These are phyloP conservation scores for Hypericum perforatum DNA, from an alignment of 345 rosid species.

Conservation along the genomic window DNA sequence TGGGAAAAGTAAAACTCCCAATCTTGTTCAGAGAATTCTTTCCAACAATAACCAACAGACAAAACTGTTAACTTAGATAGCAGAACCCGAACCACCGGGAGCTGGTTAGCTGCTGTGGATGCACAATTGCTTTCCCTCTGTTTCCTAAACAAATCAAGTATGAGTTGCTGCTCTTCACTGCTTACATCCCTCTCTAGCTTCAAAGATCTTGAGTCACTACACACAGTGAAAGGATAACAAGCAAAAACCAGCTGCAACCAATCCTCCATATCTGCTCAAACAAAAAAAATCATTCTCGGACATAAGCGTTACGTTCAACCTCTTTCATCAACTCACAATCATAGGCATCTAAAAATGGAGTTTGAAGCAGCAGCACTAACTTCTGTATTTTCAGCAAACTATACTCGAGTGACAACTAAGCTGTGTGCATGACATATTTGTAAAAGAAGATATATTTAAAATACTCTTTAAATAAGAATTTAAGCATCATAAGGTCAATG, in stretches of 20 bases:
- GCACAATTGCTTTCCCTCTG: slow-evolving; percentile 46
- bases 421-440: too few species aligned
- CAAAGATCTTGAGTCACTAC: slow-evolving; percentile 33
- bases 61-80: slow-evolving; percentile 56
- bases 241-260: slow-evolving; percentile 75
- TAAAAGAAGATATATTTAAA: too few species aligned
- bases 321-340: too few species aligned
- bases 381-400: too few species aligned
- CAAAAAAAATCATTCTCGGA: background rate
- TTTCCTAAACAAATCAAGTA: slow-evolving; percentile 69
- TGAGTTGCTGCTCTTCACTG: slow-evolving; percentile 45
- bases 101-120: slow-evolving; percentile 30
- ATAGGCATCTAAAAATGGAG: too few species aligned
- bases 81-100: slow-evolving; percentile 43
- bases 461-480: too few species aligned
- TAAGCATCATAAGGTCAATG: too few species aligned
- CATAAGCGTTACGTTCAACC: background rate
- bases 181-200: slow-evolving; percentile 45
- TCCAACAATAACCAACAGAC: slow-evolving; percentile 77
- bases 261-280: slow-evolving; percentile 56
- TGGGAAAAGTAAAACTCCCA: slow-evolving; percentile 70
- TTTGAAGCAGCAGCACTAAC: too few species aligned
- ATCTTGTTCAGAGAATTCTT: slow-evolving; percentile 68
- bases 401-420: too few species aligned
- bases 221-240: slow-evolving; percentile 61